These are phyloP conservation scores for Euphorbia celastroides DNA, from an alignment of 441 rosid genomes.

Conservation along the genomic window DNA sequence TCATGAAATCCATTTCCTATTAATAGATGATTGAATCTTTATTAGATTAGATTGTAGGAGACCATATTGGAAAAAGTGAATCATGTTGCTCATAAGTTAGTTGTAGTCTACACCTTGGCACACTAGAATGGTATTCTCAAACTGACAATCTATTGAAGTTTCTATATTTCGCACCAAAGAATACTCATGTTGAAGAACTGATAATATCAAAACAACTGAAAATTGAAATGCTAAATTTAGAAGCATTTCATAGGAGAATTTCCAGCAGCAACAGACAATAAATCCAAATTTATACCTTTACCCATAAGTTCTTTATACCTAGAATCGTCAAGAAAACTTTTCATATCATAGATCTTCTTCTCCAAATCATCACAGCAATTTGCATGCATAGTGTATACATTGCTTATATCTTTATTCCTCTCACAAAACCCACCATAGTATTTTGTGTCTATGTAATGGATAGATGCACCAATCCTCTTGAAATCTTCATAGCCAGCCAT, in stretches of 20 bases:
- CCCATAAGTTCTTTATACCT: constrained; percentile 15
- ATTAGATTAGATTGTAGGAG: background rate
- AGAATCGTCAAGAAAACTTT: constrained; percentile 33
- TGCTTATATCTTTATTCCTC: constrained; percentile 15
- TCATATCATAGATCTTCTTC: constrained; percentile 33
- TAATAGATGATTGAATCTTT: background rate
- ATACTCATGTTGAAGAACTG: too few species aligned
- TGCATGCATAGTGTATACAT: constrained; percentile 29
- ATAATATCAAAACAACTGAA: too few species aligned
- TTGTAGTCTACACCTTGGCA: too few species aligned
- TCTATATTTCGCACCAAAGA: too few species aligned
- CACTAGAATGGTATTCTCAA: too few species aligned
- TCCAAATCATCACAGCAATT: constrained; percentile 33
- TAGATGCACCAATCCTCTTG: background rate
- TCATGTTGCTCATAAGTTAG: too few species aligned
- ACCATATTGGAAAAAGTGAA: too few species aligned
- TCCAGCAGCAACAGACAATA: constrained; percentile 11
- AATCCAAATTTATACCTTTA: background rate
- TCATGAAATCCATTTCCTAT: background rate
- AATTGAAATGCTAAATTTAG: background rate
- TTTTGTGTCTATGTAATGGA: constrained; percentile 19
- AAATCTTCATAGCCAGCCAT: constrained; percentile 4
- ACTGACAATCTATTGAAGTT: too few species aligned
- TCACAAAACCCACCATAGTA: constrained; percentile 31
- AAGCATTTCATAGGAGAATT: constrained; percentile 26